Base-by-base conservation (phyloP, 129 eudicot genomes). In the Artemisia tridentata region DNA sequence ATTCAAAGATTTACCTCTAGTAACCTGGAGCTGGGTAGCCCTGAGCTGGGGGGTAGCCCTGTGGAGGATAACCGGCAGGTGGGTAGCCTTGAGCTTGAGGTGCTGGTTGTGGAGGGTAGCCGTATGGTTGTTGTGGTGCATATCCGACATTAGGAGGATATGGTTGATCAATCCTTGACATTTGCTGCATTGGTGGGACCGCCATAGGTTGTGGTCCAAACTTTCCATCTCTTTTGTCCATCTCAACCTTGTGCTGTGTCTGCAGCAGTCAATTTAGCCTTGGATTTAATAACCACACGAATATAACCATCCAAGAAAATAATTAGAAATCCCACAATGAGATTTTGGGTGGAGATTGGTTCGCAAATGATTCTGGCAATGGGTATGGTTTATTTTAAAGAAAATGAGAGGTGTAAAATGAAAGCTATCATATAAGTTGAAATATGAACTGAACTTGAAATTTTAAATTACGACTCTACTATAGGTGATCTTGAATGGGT, bases 161-260 rank as follows among this genome's bases (percentile, higher is more conserved):
- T 11, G 88, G 96, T 80, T 95, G 97, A 69, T 95, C 99, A 23
- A 90, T 80, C 65, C 99, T 91, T 20, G 99, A 95, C 99, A 95
- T 95, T 43, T 90, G 93, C 67, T 90, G 99, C 57, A 75, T 62
- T 1, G 91, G 90, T 13, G 99, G 99, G 23, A 88, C 95, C 8
- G 89, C 79, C 99, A 95, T 95, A 20, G 87, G 86, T 59, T 80
- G 95, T 19, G 93, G 91, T 10, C 96, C 97, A 76, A 90, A 88
- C 64, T 69, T 80, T 21, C 99, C 99, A 49, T 95, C 99, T 66
- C 99, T 79, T 82, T 95, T 95, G 87, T 95, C 99, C 99, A 95
- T 95, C 71, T 95, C 99, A 18, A 95, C 78, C 87, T 95, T 95
- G 91, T 95, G 99, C 57, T 95, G 99, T 75, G 99, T 95, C 99